Percentiles rank a stretch among this genome's conserved stretches.
Evolutionary conservation across 2,329 filamentous ascomycete genomes (phyloP).

Genomic region (Botrytis elliptica): DNA sequence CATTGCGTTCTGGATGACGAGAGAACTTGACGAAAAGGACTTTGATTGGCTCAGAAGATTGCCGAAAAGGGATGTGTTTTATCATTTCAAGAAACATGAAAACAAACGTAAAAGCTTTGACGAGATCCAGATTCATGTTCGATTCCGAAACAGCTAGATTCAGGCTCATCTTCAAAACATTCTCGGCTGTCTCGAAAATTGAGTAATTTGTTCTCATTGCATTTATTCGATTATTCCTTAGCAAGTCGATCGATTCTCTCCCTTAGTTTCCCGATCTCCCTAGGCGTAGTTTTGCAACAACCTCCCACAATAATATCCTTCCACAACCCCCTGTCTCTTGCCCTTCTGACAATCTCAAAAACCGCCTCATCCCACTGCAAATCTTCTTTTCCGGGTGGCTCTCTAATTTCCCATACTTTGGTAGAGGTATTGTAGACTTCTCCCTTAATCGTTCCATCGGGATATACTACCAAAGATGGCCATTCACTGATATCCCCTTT

Average conservation of each 20-base stretch:
- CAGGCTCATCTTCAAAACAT: neutral
- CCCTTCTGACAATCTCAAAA: constrained; percentile 39
- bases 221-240: neutral
- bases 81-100: neutral
- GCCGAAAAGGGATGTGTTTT: neutral
- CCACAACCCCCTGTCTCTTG: constrained; percentile 32
- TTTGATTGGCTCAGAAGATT: neutral
- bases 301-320: constrained; percentile 45
- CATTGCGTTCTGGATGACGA: neutral
- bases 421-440: constrained; percentile 65
- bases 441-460: constrained; percentile 64
- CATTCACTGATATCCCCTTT: constrained; percentile 41
- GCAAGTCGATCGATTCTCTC: constrained; percentile 31
- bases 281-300: constrained; percentile 46
- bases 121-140: neutral
- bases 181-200: neutral
- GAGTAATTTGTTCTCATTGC: neutral
- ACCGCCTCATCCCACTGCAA: constrained; percentile 42
- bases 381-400: constrained; percentile 10
- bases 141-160: neutral
- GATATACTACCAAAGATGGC: constrained; percentile 63
- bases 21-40: neutral
- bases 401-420: constrained; percentile 54
- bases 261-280: constrained; percentile 34
- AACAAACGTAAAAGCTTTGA: neutral